These are phyloP conservation scores for Uronychia binucleata DNA, from an alignment of 73 alveolate genomes.

Conservation along the genomic window DNA sequence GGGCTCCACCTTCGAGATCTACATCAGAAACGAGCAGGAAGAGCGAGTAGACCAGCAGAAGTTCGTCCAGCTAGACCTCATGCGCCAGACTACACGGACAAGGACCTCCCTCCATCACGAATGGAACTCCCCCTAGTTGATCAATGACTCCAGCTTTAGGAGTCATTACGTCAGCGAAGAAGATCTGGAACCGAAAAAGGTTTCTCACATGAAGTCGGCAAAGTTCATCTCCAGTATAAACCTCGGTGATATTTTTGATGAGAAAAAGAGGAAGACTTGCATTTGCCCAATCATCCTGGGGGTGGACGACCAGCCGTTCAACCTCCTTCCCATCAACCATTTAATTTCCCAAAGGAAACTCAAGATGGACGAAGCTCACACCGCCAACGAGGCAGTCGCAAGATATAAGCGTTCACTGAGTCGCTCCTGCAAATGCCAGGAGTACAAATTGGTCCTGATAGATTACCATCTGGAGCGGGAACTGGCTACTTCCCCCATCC, in stretches of 20 bases:
- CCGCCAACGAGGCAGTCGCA: neutral
- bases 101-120: neutral
- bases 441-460: neutral
- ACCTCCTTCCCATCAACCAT: neutral
- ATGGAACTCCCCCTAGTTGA: neutral
- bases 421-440: neutral
- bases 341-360: neutral
- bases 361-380: neutral
- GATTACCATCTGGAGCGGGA: neutral
- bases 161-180: neutral
- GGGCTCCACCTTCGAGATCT: conserved; percentile 21
- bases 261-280: neutral
- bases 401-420: neutral
- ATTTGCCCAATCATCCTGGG: neutral
- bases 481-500: too few relatives aligned
- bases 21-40: neutral
- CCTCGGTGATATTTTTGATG: neutral
- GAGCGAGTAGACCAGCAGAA: neutral
- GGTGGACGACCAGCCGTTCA: neutral
- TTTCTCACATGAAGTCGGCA: neutral
- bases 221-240: neutral
- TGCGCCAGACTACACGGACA: neutral
- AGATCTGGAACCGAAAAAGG: neutral
- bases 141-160: neutral
- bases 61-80: neutral